Evolutionary conservation across 345 rosid species (phyloP), one percentile per base, ranked within the genome.

Genomic region (Gynandropsis gynandra): DNA sequence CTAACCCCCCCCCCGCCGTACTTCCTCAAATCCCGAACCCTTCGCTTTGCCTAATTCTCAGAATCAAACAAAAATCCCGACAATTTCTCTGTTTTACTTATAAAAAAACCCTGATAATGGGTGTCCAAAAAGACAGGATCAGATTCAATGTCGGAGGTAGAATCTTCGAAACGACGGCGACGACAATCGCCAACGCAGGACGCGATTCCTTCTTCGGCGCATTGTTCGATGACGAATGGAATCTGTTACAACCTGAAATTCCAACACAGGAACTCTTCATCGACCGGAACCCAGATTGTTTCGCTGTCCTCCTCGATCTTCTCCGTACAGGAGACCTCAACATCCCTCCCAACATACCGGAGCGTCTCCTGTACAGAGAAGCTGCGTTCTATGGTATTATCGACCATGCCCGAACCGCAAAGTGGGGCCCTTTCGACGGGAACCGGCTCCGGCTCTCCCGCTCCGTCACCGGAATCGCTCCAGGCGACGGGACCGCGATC

Each of bases 281-380:
- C 15, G 99, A 93, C 35, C 70, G 97, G 40, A 93, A 81, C 75
- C 83, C 99, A 0, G 89, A 93, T 43, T 93, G 97, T 48, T 93
- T 93, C 73, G 70, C 81, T 12, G 72, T 88, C 15, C 87, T 93
- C 55, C 97, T 92, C 24, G 95, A 92, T 71, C 89, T 92, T 37
- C 95, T 92, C 69, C 99, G 99, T n/a, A 83, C 94, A 17, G 90
- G 99, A 16, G 95, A 93, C 59, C 82, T 92, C 24, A 67, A 80
- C 77, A 41, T 85, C 46, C 95, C 97, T 0, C 40, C 81, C 1
- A 72, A 69, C 11, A 41, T 92, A 62, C 76, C 97, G 0, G 94
- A 87, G 40, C 74, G 85, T 32, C 88, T 81, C 52, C 72, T 92
- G 45, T 56, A 78, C 65, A 67, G 80, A 34, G 98, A 92, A 68